Evolutionary conservation across 345 rosid species (phyloP).

Genomic region (Microthlaspi erraticum): DNA sequence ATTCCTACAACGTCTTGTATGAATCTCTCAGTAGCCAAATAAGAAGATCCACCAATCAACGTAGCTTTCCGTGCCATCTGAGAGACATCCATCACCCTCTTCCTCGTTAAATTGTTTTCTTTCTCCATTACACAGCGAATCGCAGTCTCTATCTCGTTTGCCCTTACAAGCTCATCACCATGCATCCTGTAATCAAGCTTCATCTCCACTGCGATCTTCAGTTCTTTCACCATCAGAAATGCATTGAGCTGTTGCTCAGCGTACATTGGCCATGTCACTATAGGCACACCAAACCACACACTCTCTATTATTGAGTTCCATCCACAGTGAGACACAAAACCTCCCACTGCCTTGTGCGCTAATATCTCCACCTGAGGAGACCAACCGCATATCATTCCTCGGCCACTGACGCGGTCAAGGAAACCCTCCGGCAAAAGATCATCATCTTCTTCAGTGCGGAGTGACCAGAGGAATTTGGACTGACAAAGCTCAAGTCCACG

Average conservation of each 20-base stretch:
- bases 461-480: constrained; percentile 51
- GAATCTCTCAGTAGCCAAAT: constrained; percentile 27
- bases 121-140: constrained; percentile 37
- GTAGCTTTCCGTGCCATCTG: constrained; percentile 34
- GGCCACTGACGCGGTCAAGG: constrained; percentile 39
- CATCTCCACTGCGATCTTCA: constrained; percentile 39
- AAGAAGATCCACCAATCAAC: constrained; percentile 45
- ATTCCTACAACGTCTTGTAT: constrained; percentile 29
- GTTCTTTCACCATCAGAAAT: constrained; percentile 44
- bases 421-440: constrained; percentile 50
- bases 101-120: constrained; percentile 33
- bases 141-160: constrained; percentile 45
- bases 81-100: constrained; percentile 34
- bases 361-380: constrained; percentile 46
- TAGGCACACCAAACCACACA: constrained; percentile 49
- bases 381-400: constrained; percentile 50
- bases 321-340: constrained; percentile 47
- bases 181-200: constrained; percentile 32
- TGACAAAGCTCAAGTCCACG: constrained; percentile 53
- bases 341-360: constrained; percentile 45
- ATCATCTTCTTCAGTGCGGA: constrained; percentile 36
- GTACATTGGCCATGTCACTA: constrained; percentile 50
- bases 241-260: constrained; percentile 50
- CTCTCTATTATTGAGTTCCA: constrained; percentile 48
- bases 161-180: constrained; percentile 39